phyloP scores from a whole-genome alignment of 2,329 filamentous ascomycete genomes.

The Cladobotryum protrusum region DNA sequence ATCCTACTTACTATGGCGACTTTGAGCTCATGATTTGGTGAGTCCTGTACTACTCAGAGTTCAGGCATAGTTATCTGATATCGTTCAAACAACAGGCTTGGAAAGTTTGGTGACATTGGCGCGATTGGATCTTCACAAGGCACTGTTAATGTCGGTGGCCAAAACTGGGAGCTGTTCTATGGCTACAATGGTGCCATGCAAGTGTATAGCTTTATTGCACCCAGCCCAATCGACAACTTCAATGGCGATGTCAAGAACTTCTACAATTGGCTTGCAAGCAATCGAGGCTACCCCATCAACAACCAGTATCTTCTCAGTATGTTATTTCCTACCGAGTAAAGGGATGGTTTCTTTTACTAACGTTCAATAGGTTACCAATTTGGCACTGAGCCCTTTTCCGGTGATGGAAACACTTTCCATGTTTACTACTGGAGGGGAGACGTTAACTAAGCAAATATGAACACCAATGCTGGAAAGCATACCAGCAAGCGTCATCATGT shows the following conservation, averaged over 20 bases:
- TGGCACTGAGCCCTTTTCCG: conserved; percentile 53
- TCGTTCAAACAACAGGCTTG: conserved; percentile 14
- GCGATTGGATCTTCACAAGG: conserved; percentile 37
- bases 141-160: conserved; percentile 46
- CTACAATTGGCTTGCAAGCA: conserved; percentile 45
- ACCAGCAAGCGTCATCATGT: too few species aligned
- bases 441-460: background rate
- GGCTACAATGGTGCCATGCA: conserved; percentile 52
- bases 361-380: conserved; percentile 16
- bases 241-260: conserved; percentile 51
- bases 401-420: conserved; percentile 27
- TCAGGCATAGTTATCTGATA: too few species aligned
- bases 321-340: conserved; percentile 4
- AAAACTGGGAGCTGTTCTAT: conserved; percentile 50
- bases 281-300: conserved; percentile 39
- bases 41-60: background rate
- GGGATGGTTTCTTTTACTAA: background rate
- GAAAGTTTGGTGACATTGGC: conserved; percentile 13
- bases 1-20: conserved; percentile 31
- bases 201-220: conserved; percentile 48
- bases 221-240: conserved; percentile 41
- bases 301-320: conserved; percentile 43
- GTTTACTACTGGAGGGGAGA: conserved; percentile 9
- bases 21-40: conserved; percentile 59
- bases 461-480: too few species aligned